phyloP scores from a whole-genome alignment of 306 rosid species.

The Prunus davidiana region DNA sequence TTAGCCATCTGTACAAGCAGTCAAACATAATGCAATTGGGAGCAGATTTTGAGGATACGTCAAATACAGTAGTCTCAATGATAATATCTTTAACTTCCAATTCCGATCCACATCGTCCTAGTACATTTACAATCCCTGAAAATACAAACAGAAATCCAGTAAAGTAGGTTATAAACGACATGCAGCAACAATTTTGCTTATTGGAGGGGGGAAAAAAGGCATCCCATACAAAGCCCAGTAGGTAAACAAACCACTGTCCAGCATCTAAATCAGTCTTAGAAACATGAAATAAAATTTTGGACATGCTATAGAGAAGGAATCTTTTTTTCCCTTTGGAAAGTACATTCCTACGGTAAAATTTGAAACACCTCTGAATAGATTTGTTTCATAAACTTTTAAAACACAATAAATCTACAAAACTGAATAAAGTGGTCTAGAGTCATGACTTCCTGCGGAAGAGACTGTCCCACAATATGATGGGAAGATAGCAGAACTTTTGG shows the following conservation, averaged over 20 bases:
- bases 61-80: neutral
- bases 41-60: conserved; percentile 1
- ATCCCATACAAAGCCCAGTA: too few relatives aligned
- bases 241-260: neutral
- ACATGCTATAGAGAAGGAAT: neutral
- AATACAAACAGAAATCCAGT: neutral
- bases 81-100: neutral
- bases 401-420: neutral
- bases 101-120: neutral
- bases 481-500: neutral
- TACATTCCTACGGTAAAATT: neutral
- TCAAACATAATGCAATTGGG: neutral
- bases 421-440: too few relatives aligned
- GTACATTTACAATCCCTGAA: conserved; percentile 6
- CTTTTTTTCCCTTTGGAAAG: neutral
- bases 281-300: neutral
- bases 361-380: neutral
- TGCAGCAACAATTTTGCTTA: neutral
- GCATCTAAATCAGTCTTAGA: neutral
- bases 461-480: neutral
- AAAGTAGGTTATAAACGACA: neutral
- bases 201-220: too few relatives aligned
- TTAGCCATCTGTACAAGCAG: conserved; percentile 15
- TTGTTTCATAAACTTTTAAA: neutral
- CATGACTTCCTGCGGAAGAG: neutral